phyloP scores from a whole-genome alignment of 2,329 filamentous ascomycete genomes.

The Paraphoma sp. region DNA sequence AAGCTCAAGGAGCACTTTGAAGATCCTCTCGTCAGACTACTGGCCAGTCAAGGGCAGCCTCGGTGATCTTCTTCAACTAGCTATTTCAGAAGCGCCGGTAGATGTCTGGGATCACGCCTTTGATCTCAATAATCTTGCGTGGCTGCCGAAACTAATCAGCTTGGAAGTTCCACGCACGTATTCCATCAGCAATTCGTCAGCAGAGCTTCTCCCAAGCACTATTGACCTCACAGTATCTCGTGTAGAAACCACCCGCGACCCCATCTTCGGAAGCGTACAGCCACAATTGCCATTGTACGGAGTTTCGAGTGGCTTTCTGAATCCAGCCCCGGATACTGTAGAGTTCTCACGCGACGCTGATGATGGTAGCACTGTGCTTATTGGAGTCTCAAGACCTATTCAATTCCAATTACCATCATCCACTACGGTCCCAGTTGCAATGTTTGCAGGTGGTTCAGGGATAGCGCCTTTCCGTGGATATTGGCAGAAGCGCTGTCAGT shows the following conservation, averaged over 20 bases:
- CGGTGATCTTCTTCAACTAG: slow-evolving; percentile 59
- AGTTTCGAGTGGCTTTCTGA: slow-evolving; percentile 61
- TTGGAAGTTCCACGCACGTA: slow-evolving; percentile 62
- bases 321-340: slow-evolving; percentile 47
- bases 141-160: slow-evolving; percentile 56
- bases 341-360: slow-evolving; percentile 41
- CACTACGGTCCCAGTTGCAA: slow-evolving; percentile 58
- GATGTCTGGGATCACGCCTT: slow-evolving; percentile 62
- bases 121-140: slow-evolving; percentile 50
- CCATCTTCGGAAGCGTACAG: slow-evolving; percentile 50
- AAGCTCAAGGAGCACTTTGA: slow-evolving; percentile 58
- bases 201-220: slow-evolving; percentile 58
- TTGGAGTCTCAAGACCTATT: slow-evolving; percentile 60
- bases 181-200: slow-evolving; percentile 59
- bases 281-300: slow-evolving; percentile 49
- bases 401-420: slow-evolving; percentile 61
- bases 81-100: slow-evolving; percentile 56
- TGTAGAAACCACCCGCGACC: slow-evolving; percentile 44
- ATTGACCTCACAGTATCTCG: slow-evolving; percentile 61
- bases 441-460: slow-evolving; percentile 62
- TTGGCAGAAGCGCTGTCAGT: slow-evolving; percentile 57
- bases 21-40: slow-evolving; percentile 58
- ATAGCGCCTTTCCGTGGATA: slow-evolving; percentile 63
- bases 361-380: slow-evolving; percentile 55
- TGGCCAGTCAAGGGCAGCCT: slow-evolving; percentile 61